Evolutionary conservation across 805 yeast species (phyloP).

Genomic region (Candida michaelii): DNA sequence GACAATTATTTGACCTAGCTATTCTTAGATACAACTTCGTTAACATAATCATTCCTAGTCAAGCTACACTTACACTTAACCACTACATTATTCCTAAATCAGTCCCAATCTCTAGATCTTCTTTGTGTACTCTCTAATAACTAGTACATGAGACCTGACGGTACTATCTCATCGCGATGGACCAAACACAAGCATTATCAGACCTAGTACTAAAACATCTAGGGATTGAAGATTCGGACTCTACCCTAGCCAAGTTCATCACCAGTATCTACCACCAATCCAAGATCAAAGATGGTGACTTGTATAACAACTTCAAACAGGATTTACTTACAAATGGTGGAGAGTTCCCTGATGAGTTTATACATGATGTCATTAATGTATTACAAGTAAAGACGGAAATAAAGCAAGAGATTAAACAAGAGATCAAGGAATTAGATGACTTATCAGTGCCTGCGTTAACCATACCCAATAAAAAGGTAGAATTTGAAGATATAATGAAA

Average conservation of each 20-base stretch:
- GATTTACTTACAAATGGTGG: constrained; percentile 39
- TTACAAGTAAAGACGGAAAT: constrained; percentile 6
- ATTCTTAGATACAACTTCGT: no score
- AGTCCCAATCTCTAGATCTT: no score
- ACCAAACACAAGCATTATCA: constrained; percentile 3
- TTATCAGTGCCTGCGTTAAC: constrained; percentile 9
- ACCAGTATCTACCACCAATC: constrained; percentile 10
- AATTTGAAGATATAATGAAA: constrained; percentile 7
- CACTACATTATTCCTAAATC: no score
- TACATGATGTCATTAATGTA: constrained; percentile 21
- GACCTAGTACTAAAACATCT: constrained; percentile 1
- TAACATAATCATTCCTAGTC: no score
- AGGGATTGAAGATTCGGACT: constrained; percentile 13
- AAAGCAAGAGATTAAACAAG: constrained; percentile 9
- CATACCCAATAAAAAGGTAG: constrained; percentile 19
- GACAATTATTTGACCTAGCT: no score
- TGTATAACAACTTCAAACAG: constrained; percentile 10
- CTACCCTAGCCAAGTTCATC: constrained; percentile 12
- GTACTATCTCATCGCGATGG: constrained; percentile 11
- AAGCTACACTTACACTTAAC: no score
- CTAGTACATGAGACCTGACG: no score
- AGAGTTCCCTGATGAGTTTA: constrained; percentile 36
- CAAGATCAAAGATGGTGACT: constrained; percentile 4
- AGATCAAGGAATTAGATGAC: not conserved
- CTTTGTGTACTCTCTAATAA: no score